Conservation (phyloP, 352 stramenopile genomes). For the Pythium sp. region DNA sequence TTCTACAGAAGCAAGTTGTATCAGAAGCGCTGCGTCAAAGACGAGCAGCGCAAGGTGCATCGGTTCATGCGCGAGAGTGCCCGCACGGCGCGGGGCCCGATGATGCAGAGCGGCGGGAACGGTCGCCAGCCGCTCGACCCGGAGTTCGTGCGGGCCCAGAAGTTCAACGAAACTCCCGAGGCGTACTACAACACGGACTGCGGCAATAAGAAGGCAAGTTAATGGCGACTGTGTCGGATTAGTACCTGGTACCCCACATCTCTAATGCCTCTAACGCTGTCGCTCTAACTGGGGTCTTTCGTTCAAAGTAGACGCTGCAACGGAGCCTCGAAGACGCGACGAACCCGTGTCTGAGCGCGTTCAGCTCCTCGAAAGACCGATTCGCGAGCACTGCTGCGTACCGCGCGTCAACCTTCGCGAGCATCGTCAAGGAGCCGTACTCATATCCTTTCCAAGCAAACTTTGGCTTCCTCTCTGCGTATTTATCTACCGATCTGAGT, state of each 20-base stretch:
- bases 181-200: conserved; percentile 64
- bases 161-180: conserved; percentile 51
- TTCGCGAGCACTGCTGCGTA: conserved; percentile 68
- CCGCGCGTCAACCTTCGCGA: conserved; percentile 62
- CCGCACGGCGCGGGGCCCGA: conserved; percentile 29
- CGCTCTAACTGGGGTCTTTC: neutral
- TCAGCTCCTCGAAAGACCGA: conserved; percentile 63
- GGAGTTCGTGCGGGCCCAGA: conserved; percentile 32
- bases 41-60: conserved; percentile 57
- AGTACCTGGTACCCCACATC: neutral
- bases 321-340: conserved; percentile 38
- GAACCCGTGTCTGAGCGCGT: conserved; percentile 50
- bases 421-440: conserved; percentile 71
- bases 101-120: conserved; percentile 8
- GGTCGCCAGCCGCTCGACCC: conserved; percentile 53
- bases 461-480: neutral
- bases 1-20: conserved; percentile 58
- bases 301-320: conserved; percentile 34
- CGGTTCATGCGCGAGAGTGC: conserved; percentile 43
- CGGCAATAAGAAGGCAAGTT: conserved; percentile 46
- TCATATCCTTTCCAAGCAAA: conserved; percentile 16
- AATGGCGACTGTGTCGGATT: neutral
- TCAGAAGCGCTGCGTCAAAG: conserved; percentile 59
- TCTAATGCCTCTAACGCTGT: neutral
- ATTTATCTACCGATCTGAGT: neutral